Conservation (phyloP, 2,329 filamentous ascomycete species). For the Fusarium anthophilum region DNA sequence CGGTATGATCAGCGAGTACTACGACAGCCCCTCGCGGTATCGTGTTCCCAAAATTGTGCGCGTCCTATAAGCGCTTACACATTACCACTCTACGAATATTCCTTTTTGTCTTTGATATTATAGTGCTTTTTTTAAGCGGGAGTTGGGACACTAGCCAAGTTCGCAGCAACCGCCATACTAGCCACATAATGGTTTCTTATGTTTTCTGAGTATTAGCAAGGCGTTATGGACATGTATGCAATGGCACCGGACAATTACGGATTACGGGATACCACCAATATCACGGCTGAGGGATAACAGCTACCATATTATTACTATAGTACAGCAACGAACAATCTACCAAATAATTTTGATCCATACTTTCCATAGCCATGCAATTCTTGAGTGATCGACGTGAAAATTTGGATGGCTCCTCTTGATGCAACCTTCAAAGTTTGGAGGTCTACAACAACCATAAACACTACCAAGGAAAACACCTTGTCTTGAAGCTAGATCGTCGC, state of each 20-base stretch:
- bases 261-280: conserved; percentile 28
- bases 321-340: conserved; percentile 17
- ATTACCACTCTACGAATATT: conserved; percentile 2
- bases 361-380: background rate
- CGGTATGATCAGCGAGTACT: conserved; percentile 36
- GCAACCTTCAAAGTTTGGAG: background rate
- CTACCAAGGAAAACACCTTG: background rate
- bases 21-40: conserved; percentile 37
- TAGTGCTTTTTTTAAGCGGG: conserved; percentile 6
- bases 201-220: conserved; percentile 27
- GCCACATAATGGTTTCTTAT: conserved; percentile 1
- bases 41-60: conserved; percentile 36
- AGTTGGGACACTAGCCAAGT: conserved; percentile 6
- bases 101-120: conserved; percentile 4
- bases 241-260: conserved; percentile 18
- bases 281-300: conserved; percentile 24
- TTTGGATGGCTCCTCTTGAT: background rate
- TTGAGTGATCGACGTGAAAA: conserved; percentile 13
- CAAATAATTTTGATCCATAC: background rate
- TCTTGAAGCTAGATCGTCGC: conserved; percentile 1
- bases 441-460: background rate
- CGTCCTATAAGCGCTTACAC: conserved; percentile 15
- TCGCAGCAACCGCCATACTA: conserved; percentile 25
- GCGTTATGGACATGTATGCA: conserved; percentile 27
- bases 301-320: conserved; percentile 27